Percentiles rank a stretch among this genome's conserved stretches.
Conservation (phyloP, 2,329 filamentous ascomycete genomes). For the Hymenoscyphus occultus region DNA sequence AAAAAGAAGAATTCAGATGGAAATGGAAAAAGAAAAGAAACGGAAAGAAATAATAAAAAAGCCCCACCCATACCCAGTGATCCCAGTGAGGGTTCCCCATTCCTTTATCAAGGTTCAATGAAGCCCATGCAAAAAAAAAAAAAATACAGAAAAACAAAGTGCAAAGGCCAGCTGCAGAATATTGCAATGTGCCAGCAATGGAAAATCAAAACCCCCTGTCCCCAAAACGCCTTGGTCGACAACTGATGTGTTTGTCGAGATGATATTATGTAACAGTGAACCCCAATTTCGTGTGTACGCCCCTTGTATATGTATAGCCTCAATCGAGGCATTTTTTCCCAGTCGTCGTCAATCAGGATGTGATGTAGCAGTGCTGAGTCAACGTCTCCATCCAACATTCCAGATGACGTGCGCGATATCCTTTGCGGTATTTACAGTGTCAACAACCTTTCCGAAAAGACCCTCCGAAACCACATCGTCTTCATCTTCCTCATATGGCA, state of each 20-base stretch:
- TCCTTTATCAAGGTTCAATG: not conserved
- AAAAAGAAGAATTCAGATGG: not conserved
- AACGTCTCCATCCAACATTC: constrained; percentile 49
- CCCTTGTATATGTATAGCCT: not conserved
- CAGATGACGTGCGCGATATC: constrained; percentile 70
- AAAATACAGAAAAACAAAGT: not conserved
- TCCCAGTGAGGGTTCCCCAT: not conserved
- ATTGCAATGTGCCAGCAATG: constrained; percentile 1
- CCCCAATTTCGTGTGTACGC: constrained; percentile 3
- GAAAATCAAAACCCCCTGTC: not conserved
- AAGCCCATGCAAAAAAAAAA: constrained; percentile 3
- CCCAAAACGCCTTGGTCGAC: not conserved
- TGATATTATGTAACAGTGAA: constrained; percentile 5
- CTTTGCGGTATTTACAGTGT: constrained; percentile 61
- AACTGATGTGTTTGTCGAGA: not conserved
- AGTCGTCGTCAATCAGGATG: not conserved
- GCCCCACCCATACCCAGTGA: not conserved
- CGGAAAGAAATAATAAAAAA: not conserved
- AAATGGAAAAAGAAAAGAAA: not conserved
- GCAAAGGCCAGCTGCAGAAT: not conserved
- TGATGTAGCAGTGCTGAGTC: constrained; percentile 10
- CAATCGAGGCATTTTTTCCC: not conserved
- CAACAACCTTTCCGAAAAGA: constrained; percentile 37
- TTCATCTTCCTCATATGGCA: constrained; percentile 79
- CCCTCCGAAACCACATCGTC: constrained; percentile 59